phyloP scores from a whole-genome alignment of 2,329 filamentous ascomycete species.

The Ascomycota sp. region DNA sequence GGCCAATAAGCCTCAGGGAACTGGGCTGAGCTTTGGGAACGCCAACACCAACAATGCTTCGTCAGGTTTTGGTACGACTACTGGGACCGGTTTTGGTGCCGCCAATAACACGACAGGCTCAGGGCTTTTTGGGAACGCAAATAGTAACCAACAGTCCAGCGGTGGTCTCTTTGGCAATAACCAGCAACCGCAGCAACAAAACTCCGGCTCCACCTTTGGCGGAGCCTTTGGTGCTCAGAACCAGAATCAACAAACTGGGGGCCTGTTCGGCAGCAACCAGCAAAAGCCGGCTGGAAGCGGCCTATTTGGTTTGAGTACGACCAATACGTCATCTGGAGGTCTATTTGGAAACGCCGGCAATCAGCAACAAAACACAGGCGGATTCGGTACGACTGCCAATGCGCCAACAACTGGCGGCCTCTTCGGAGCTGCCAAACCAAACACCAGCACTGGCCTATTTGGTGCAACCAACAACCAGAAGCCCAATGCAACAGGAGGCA shows the following conservation, averaged over 20 bases:
- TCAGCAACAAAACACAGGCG: slow-evolving; percentile 18
- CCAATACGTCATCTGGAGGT: slow-evolving; percentile 15
- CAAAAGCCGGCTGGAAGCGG: slow-evolving; percentile 16
- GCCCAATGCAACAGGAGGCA: slow-evolving; percentile 15
- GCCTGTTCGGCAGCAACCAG: slow-evolving; percentile 25
- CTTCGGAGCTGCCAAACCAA: slow-evolving; percentile 17
- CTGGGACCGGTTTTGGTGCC: slow-evolving; percentile 15
- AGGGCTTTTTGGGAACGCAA: slow-evolving; percentile 20
- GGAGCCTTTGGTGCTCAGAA: slow-evolving; percentile 17
- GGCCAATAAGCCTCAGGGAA: slow-evolving; percentile 14
- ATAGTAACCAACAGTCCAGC: slow-evolving; percentile 13
- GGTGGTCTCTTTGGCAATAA: slow-evolving; percentile 25
- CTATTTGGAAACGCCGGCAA: slow-evolving; percentile 23
- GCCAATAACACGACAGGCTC: slow-evolving; percentile 8
- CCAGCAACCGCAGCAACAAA: slow-evolving; percentile 10
- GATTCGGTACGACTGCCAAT: slow-evolving; percentile 13
- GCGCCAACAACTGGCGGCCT: slow-evolving; percentile 13
- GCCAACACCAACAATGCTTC: slow-evolving; percentile 11
- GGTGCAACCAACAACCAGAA: slow-evolving; percentile 14
- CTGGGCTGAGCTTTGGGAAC: slow-evolving; percentile 22
- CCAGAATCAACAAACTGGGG: slow-evolving; percentile 12
- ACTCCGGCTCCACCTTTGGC: slow-evolving; percentile 8
- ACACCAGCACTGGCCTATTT: slow-evolving; percentile 18
- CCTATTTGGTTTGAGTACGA: slow-evolving; percentile 13
- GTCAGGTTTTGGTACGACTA: slow-evolving; percentile 8